Base-by-base conservation (phyloP, 1,284 basidiomycete genomes). In the Apiotrichum gracile region DNA sequence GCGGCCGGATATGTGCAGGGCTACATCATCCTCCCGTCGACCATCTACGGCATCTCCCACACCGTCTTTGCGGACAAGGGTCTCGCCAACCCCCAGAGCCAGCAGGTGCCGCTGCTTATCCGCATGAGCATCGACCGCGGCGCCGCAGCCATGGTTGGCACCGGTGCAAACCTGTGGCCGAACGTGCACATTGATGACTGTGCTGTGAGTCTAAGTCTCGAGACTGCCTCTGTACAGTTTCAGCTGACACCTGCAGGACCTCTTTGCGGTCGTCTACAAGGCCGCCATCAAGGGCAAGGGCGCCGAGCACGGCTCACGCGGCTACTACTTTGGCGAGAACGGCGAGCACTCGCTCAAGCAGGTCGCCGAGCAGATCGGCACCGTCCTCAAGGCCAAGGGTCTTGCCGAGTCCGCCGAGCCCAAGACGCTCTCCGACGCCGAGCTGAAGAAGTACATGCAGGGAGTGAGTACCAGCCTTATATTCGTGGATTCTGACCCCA, bases 11-110 rank as follows among this genome's bases (percentile, higher is more conserved):
- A 63, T 38, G 62, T 70, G 52, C 68, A 68, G 43, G 63, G 66
- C 4, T 77, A 75, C 61, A 73, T 77, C 44, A 58, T 77, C 35
- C 60, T 74, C 4, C 75, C 75, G 3, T 70, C 70, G 7, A 76
- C 72, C 14, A 76, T 77, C 57, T 77, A 72, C 60, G 75, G 72
- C 16, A 56, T 64, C 40, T 66, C 66, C 24, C 52, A 66, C 16
- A 68, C 68, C 43, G 61, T 61, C 35, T 63, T 68, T 33, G 66
- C 58, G 21, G 65, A 67, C n/a, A 61, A 61, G 47, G 67, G 65
- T 26, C 61, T 76, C 27, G 58, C 61, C 26, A 70, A 73, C 62
- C 57, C 61, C 19, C 63, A 64, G 54, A 65, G 63, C 10, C 63
- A 65, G 29, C 70, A 73, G 59, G 67, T 73, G 33, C 71, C 73